Base-by-base conservation (phyloP, 2,329 filamentous ascomycete species). In the Ophidiomyces ophidiicola region DNA sequence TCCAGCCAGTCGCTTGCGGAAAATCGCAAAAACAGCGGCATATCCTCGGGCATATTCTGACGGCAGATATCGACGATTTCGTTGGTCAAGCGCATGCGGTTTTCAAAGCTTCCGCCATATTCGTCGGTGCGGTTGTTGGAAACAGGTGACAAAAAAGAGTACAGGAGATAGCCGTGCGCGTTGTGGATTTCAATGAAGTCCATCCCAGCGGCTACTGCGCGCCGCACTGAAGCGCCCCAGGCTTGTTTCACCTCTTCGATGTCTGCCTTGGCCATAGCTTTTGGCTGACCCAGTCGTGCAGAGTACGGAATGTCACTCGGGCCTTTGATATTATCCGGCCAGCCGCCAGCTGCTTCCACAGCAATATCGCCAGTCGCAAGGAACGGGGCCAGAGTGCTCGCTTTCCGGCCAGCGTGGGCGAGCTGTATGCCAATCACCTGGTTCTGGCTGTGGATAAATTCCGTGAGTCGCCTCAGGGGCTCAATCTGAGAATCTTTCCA, bases 401-500 rank as follows among this genome's bases (percentile, higher is more conserved):
- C 76, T 59, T 82, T 82, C 41, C 78, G 67, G 1, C 84, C 84
- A 0, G 82, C 82, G 53, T 90, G 83, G 1, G 65, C 80, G 3
- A 90, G 70, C 63, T 92, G 84, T 47, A 88, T 79, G 43, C 71
- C 82, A 36, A 80, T 74, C 49, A 79, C 76, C 52, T 83, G 77
- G 52, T 68, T 69, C 58, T 88, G 46, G 32, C 46, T 46, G 41
- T 55, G 54, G 2, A 48, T 51, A 31, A 55, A 55, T 29, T 56
- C 53, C 25, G 54, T 51, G n/a, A 55, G 48, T 3, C 49, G 46
- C 28, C 46, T 41, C 20, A 54, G 26, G 1, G 53, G 52, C 20
- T 47, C 45, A 44, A 87, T 79, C 58, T 94, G 87, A 23, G 71
- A 76, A 57, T 94, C 87, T 46, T 80, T 70, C 87, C 86, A 94